Percentiles rank a stretch among this genome's conserved stretches.
Conservation (phyloP, 192 early-diverging fungal species). For the Diversispora epigaea region DNA sequence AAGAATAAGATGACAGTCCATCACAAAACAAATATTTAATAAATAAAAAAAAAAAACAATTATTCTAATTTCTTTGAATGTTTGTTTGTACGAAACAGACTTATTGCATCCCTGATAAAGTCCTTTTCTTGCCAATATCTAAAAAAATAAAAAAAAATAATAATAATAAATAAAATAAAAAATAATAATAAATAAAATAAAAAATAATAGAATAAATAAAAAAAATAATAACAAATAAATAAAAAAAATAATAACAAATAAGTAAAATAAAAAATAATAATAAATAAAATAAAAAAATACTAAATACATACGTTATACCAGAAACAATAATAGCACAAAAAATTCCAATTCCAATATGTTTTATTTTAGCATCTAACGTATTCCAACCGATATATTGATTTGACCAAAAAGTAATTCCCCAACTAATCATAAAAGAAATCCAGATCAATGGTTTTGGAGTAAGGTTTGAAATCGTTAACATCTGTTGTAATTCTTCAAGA, state of each 20-base stretch:
- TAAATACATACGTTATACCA: constrained; percentile 42
- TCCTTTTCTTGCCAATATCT: constrained; percentile 21
- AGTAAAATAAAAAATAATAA: background rate
- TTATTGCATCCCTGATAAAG: constrained; percentile 3
- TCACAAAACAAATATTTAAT: background rate
- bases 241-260: background rate
- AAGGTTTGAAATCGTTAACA: constrained; percentile 40
- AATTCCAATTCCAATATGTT: constrained; percentile 60
- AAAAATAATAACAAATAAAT: background rate
- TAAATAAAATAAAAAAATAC: background rate
- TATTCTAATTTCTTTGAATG: background rate
- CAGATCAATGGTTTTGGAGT: constrained; percentile 46
- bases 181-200: background rate
- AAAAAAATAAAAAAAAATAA: background rate
- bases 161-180: background rate
- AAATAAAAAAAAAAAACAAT: background rate
- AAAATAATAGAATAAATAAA: background rate
- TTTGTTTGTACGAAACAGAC: constrained; percentile 7
- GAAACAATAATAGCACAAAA: constrained; percentile 40
- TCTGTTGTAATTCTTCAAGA: background rate
- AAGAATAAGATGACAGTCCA: too few relatives aligned
- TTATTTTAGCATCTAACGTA: constrained; percentile 44
- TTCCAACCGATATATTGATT: constrained; percentile 60
- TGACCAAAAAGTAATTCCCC: constrained; percentile 52
- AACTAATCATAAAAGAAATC: constrained; percentile 50